Base-by-base conservation (phyloP, 257 asterid species). In the Rauvolfia tetraphylla region DNA sequence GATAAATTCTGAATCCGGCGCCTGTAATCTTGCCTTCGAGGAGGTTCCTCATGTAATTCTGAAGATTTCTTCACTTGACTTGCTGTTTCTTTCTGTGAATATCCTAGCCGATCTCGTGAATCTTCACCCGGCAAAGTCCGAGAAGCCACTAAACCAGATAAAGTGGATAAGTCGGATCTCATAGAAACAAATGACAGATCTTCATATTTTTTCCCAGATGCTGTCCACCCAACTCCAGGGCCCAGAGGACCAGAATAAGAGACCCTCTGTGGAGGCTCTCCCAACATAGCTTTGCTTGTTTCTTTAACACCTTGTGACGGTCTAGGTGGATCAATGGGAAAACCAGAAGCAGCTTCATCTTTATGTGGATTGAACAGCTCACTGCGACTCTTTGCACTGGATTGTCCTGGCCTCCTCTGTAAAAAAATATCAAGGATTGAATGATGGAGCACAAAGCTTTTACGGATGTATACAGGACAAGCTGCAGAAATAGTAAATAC, bases 181-280 rank as follows among this genome's bases (percentile, higher is more conserved):
- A 78, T 62, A 33, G 92, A 76, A 73, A 67, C 53, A 27, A 78
- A 65, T 58, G 89, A 70, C 75, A 63, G 67, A 56, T 88, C 85
- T 11, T 81, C 79, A n/a, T 81, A 78, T 69, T 82, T 84, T 88
- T 84, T 85, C 44, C 80, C 83, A 9, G 87, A 76, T 25, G 73
- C 75, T 44, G 78, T 78, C 92, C 93, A 86, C 31, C 82, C 90
- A 75, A 81, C 57, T 22, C 86, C 85, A 6, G 91, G 88, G 58
- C 85, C 91, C 76, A 93, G 85, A 70, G 96, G 98, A 38, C 97
- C 96, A 3, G 98, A 90, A 61, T 86, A 81, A 70, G 89, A 87
- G 63, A 79, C 67, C 76, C 86, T 84, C 71, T 82, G 83, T 2
- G 83, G 68, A 39, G 70, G 85, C 66, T 79, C 72, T 65, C 76